These are phyloP conservation scores for Aphanomyces cochlioides DNA, from an alignment of 352 stramenopile genomes.

Conservation along the genomic window DNA sequence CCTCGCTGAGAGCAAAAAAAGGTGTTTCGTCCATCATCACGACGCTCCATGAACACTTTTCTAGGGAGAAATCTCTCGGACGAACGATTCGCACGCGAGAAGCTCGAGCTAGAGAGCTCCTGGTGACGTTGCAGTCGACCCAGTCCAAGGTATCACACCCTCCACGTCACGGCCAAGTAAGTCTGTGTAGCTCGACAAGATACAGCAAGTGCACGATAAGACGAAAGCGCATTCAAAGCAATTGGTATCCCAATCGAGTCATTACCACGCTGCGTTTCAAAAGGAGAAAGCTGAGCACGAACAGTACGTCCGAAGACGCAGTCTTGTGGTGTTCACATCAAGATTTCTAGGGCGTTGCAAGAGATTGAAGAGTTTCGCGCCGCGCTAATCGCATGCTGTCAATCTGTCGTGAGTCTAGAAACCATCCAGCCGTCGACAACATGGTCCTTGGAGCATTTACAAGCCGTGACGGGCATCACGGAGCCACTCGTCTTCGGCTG, in stretches of 20 bases:
- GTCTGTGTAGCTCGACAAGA: background rate
- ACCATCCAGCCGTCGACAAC: background rate
- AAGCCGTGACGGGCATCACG: conserved; percentile 16
- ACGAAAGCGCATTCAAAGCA: conserved; percentile 20
- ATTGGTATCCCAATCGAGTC: background rate
- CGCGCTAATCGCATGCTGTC: conserved; percentile 10
- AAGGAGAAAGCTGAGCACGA: conserved; percentile 2
- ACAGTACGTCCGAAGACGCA: background rate
- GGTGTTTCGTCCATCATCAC: background rate
- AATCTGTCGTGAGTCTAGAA: conserved; percentile 4
- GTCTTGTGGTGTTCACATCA: background rate
- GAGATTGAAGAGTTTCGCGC: conserved; percentile 19
- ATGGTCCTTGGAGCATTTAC: conserved; percentile 18
- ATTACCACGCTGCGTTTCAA: background rate
- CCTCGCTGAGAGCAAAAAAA: conserved; percentile 13
- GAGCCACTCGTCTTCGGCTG: conserved; percentile 21
- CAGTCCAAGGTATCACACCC: conserved; percentile 13
- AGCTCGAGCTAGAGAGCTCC: background rate
- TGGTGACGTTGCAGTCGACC: conserved; percentile 5
- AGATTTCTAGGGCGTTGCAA: background rate
- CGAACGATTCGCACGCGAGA: background rate
- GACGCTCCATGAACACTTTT: background rate
- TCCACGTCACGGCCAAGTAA: background rate
- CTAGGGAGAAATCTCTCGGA: conserved; percentile 4
- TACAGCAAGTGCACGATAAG: background rate